A percentile compares a stretch with the other conserved stretches of the same genome.
Conservation (phyloP, 768 basidiomycete species). For the Mycena belliarum region DNA sequence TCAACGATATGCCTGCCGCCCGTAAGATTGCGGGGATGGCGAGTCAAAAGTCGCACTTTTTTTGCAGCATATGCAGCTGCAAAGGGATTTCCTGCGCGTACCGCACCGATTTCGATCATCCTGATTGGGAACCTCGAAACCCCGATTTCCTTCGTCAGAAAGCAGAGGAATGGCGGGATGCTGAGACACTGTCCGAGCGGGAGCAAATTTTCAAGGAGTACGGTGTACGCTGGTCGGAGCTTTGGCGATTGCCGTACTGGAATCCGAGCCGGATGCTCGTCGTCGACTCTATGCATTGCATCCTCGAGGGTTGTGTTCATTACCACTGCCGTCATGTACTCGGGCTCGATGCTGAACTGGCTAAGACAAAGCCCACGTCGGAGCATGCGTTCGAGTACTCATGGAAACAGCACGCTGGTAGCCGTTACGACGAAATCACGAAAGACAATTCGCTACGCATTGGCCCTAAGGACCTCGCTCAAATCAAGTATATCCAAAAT, state of each 20-base stretch:
- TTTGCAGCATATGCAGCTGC: conserved; percentile 28
- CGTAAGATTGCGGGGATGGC: conserved; percentile 27
- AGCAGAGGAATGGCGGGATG: conserved; percentile 13
- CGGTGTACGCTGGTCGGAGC: conserved; percentile 27
- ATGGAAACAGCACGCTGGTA: too few species aligned
- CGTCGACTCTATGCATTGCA: conserved; percentile 32
- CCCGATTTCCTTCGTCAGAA: not conserved
- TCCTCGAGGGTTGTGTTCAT: conserved; percentile 22
- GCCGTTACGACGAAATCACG: too few species aligned
- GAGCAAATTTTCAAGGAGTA: conserved; percentile 13
- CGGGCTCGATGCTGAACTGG: conserved; percentile 7
- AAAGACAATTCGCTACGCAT: not conserved
- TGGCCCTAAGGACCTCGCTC: too few species aligned
- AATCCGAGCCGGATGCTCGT: conserved; percentile 24
- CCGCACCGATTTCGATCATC: conserved; percentile 4
- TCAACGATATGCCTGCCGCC: conserved; percentile 30
- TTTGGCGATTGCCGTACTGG: conserved; percentile 30
- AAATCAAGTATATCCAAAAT: too few species aligned
- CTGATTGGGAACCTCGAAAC: conserved; percentile 7
- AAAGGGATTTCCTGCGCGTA: not conserved
- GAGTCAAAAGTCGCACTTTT: conserved; percentile 18
- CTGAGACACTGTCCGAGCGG: conserved; percentile 8
- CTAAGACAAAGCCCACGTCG: not conserved
- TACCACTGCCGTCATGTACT: conserved; percentile 18
- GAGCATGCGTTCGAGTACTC: not conserved